Evolutionary conservation across 2,329 filamentous ascomycete genomes (phyloP), one percentile per base, ranked within the genome.

Genomic region (Graphilbum fragrans): DNA sequence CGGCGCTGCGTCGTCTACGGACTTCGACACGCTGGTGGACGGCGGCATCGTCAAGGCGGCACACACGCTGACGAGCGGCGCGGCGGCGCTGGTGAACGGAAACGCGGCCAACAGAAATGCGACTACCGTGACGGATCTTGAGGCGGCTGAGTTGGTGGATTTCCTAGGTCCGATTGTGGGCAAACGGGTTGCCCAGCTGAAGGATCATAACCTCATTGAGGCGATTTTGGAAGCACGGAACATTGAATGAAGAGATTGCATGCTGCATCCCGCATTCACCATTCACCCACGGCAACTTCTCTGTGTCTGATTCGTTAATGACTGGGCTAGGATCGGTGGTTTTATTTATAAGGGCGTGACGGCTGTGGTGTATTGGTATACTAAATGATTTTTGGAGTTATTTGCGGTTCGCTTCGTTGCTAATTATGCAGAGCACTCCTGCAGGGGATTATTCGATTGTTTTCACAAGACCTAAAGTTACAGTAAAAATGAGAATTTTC

Each of bases 141-240:
- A 74, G 41, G 52, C 57, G 0, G 53, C 59, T 7, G 64, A 73
- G 41, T 57, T 77, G 4, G 64, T 63, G 25, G 71, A 72, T 2
- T 77, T 76, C 40, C 53, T 78, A 7, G 74, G 74, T 0, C 64
- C 71, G 6, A 69, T 68, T 34, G 58, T 77, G 3, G 72, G 69
- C n/a, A 58, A 61, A 32, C 64, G 64, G 35, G 60, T 77, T 47
- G 59, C 63, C 1, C 54, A 57, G 21, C 52, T 70, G 9, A 64
- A 61, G 4, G 69, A 72, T 46, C 60, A 64, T 33, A 55, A 58
- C 31, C 53, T 78, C 35, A 68, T 72, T 43, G 61, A 60, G 50
- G 64, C 65, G 3, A 63, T 77, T 12, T 55, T 77, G 38, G 72
- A 76, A 47, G 72, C 73, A n/a, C 63, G 67, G 38, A 63, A 66